Evolutionary conservation across 176 grass and related monocot species (phyloP), one percentile per base, ranked within the genome.

Genomic region (Alopecurus myosuroides): DNA sequence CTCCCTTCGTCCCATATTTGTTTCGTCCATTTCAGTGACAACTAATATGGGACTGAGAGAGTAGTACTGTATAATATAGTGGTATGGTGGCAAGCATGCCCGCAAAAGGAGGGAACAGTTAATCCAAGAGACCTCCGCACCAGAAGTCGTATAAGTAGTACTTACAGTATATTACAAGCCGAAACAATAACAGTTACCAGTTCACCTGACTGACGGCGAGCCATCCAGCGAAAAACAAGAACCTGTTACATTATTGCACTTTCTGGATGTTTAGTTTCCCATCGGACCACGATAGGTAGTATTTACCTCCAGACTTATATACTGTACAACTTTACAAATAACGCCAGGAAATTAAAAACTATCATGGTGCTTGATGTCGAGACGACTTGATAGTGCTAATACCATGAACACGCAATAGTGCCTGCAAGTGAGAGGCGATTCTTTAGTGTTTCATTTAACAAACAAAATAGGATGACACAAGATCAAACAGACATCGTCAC

Each of bases 131-230:
- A 55, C 0, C 8, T n/a, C 17, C 31, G 11, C 17, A 46, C 40
- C 39, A 41, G n/a, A 19, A 17, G 60, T 49, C 11, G 42, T 66
- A 46, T 58, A n/a, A n/a, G n/a, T n/a, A n/a, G n/a, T n/a, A n/a
- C n/a, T n/a, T n/a, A n/a, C n/a, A n/a, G n/a, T n/a, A 77, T 25
- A 60, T 79, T 46, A 79, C 79, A 37, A 67, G 17, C 78, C 40
- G 33, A 51, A 55, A 40, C 48, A 69, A 70, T 37, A 53, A 77
- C 33, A 6, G 34, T 81, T 83, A 46, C 69, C 55, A 48, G 55
- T 66, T 67, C 41, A 41, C 40, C 14, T 1, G 60, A 20, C 17
- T 69, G 7, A 18, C 81, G 26, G 34, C 13, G 9, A 69, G 29
- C 13, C 63, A 72, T 74, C 53, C n/a, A 36, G 31, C 31, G 2